Percentiles rank a stretch among this genome's conserved stretches.
Conservation (phyloP, 768 basidiomycete genomes). For the Podaxis rugospora region DNA sequence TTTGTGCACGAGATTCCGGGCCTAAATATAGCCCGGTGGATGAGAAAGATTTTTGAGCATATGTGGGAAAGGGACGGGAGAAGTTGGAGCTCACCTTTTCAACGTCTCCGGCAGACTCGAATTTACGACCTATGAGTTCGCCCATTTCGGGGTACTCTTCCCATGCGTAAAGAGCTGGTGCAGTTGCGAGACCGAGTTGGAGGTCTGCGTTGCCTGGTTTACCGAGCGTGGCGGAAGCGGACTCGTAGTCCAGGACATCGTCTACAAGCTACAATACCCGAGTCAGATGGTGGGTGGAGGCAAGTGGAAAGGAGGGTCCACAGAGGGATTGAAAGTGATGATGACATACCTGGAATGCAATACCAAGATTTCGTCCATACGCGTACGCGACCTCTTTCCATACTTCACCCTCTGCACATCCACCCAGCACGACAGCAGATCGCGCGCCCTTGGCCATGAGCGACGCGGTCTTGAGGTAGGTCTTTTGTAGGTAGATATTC, state of each 20-base stretch:
- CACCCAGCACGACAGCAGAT: constrained; percentile 85
- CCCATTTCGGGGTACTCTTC: constrained; percentile 91
- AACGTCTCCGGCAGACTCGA: constrained; percentile 80
- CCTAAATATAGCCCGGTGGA: constrained; percentile 36
- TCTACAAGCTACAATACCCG: constrained; percentile 74
- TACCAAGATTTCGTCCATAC: constrained; percentile 89
- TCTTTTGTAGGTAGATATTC: constrained; percentile 87
- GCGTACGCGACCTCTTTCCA: constrained; percentile 97
- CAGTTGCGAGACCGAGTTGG: constrained; percentile 83
- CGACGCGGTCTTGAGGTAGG: constrained; percentile 91
- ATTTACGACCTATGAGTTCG: constrained; percentile 79
- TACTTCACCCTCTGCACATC: constrained; percentile 74
- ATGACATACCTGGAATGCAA: constrained; percentile 83
- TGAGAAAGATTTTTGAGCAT: background rate
- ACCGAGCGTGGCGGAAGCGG: constrained; percentile 69
- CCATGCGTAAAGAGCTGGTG: constrained; percentile 92
- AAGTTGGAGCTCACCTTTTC: constrained; percentile 49
- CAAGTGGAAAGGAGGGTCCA: background rate
- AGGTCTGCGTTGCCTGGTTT: constrained; percentile 91
- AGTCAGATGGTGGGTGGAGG: background rate
- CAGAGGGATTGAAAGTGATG: background rate
- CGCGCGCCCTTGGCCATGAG: constrained; percentile 91
- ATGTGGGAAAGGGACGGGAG: constrained; percentile 3
- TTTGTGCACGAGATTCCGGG: constrained; percentile 64
- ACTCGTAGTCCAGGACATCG: constrained; percentile 91